Evolutionary conservation across 257 asterid genomes (phyloP).

Genomic region (Forsythia viridissima): DNA sequence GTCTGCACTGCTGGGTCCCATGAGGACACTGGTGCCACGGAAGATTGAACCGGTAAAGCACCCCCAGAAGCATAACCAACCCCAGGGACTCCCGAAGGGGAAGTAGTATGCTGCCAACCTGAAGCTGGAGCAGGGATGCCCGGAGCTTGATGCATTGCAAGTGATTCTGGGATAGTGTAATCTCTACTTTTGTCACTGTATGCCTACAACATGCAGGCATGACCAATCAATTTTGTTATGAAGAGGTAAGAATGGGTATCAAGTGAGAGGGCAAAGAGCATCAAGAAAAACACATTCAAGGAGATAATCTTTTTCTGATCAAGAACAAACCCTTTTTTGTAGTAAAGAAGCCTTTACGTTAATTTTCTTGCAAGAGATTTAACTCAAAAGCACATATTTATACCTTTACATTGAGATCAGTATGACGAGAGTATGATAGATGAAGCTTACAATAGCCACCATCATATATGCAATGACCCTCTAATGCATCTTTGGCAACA

Average conservation of each 20-base stretch:
- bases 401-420: conserved; percentile 96
- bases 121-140: conserved; percentile 30
- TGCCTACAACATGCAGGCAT: conserved; percentile 42
- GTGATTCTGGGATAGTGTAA: conserved; percentile 59
- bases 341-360: conserved; percentile 18
- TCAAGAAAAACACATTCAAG: conserved; percentile 38
- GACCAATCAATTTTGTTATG: conserved; percentile 9
- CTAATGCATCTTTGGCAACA: conserved; percentile 73
- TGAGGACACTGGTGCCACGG: conserved; percentile 31
- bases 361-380: conserved; percentile 22
- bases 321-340: conserved; percentile 12
- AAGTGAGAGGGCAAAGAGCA: conserved; percentile 14
- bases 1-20: conserved; percentile 50
- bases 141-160: conserved; percentile 53
- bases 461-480: conserved; percentile 94
- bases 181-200: conserved; percentile 88
- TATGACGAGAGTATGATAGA: conserved; percentile 86
- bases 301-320: conserved; percentile 17
- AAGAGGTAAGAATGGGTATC: conserved; percentile 6
- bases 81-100: conserved; percentile 32
- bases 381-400: conserved; percentile 44
- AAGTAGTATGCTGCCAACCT: conserved; percentile 48
- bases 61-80: conserved; percentile 38
- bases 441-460: conserved; percentile 99
- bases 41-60: conserved; percentile 35